These are phyloP conservation scores for Ophiostoma ulmi DNA, from an alignment of 2,329 filamentous ascomycete genomes.

Conservation along the genomic window DNA sequence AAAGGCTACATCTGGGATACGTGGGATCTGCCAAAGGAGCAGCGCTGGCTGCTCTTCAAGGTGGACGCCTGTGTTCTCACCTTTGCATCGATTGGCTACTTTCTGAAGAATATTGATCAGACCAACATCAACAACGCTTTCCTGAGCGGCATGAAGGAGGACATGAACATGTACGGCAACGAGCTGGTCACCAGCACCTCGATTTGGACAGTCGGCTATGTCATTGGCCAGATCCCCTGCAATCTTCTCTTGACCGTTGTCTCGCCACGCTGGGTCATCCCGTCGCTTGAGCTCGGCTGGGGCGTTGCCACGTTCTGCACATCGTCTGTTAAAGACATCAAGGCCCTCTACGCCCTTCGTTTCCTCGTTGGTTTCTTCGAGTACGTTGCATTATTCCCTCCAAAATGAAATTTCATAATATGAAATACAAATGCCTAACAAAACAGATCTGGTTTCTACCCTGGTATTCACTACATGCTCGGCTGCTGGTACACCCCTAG, in stretches of 20 bases:
- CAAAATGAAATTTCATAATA: too few species aligned
- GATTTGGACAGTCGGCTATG: slow-evolving; percentile 33
- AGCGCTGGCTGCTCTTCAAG: slow-evolving; percentile 36
- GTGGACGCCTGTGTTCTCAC: slow-evolving; percentile 36
- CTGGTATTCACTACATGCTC: slow-evolving; percentile 47
- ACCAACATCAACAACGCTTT: slow-evolving; percentile 45
- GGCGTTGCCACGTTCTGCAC: slow-evolving; percentile 29
- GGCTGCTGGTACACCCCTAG: slow-evolving; percentile 55
- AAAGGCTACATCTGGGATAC: slow-evolving; percentile 39
- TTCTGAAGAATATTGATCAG: slow-evolving; percentile 38
- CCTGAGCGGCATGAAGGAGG: slow-evolving; percentile 44
- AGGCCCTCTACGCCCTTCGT: slow-evolving; percentile 43
- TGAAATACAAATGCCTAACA: not conserved
- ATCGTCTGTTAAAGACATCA: slow-evolving; percentile 29
- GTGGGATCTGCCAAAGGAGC: slow-evolving; percentile 34
- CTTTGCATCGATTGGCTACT: slow-evolving; percentile 35
- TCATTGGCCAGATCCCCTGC: slow-evolving; percentile 31
- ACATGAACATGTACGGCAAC: slow-evolving; percentile 41
- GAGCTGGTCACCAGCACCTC: slow-evolving; percentile 36
- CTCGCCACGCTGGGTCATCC: slow-evolving; percentile 34
- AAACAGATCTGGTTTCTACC: slow-evolving; percentile 41
- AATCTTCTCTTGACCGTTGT: slow-evolving; percentile 29
- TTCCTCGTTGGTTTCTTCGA: slow-evolving; percentile 53
- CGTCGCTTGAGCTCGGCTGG: slow-evolving; percentile 33
- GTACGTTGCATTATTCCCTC: not conserved